Conservation (phyloP, 805 yeast species). For the Phaffomyces opuntiae region DNA sequence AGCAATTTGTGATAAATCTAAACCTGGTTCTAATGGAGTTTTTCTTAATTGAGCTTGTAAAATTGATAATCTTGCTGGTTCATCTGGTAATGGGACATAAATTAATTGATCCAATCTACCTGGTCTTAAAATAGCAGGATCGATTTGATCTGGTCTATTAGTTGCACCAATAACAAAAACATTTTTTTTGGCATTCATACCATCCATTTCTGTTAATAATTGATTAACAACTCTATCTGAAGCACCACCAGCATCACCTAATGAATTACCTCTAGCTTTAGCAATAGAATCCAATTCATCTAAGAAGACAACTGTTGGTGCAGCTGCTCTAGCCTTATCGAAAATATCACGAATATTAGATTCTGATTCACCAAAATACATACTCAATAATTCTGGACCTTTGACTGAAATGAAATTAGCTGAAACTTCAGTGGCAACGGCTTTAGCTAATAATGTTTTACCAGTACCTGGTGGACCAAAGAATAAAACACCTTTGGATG, state of each 20-base stretch:
- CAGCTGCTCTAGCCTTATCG: conserved; percentile 98
- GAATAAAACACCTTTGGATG: conserved; percentile 96
- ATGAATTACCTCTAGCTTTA: conserved; percentile 88
- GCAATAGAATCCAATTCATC: conserved; percentile 98
- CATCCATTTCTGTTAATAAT: conserved; percentile 97
- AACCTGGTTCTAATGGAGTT: conserved; percentile 97
- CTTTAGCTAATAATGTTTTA: conserved; percentile 96
- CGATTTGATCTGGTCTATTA: conserved; percentile 98
- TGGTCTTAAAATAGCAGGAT: conserved; percentile 97
- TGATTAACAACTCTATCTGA: conserved; percentile 95
- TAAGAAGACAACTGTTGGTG: conserved; percentile 97
- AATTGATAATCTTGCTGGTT: conserved; percentile 86
- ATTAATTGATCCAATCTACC: conserved; percentile 98
- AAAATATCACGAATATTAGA: conserved; percentile 96
- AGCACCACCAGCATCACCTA: conserved; percentile 95
- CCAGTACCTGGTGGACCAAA: conserved; percentile 99
- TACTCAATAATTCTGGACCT: conserved; percentile 93
- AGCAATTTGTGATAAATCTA: conserved; percentile 82
- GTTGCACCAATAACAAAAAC: conserved; percentile 99
- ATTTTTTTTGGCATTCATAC: conserved; percentile 99
- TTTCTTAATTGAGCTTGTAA: conserved; percentile 94
- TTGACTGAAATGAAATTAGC: conserved; percentile 97
- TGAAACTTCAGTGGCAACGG: conserved; percentile 98
- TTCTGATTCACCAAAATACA: conserved; percentile 99
- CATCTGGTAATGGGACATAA: conserved; percentile 98